Evolutionary conservation across 148 eudicot genomes (phyloP), one percentile per base, ranked within the genome.

Genomic region (Polygonum maritimum): DNA sequence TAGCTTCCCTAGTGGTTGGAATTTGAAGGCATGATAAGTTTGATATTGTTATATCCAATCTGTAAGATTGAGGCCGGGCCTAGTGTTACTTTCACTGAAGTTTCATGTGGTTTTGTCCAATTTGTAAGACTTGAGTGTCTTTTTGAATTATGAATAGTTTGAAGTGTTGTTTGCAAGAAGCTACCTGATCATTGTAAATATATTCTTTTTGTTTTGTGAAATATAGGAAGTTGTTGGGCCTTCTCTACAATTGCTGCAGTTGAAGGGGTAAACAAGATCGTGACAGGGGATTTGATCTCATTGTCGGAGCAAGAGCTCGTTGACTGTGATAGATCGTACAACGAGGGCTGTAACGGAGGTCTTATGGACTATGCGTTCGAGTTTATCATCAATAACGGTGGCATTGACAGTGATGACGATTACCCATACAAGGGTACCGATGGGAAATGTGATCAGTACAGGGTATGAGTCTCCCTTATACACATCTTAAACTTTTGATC

Each of bases 171-270:
- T 26, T 26, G 31, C 31, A 26, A 26, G 0, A 26, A 26, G 31
- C 31, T 1, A 26, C 31, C 31, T 26, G 31, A 26, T 26, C 31
- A 26, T 26, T 26, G 31, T 26, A 36, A 65, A 14, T 6, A 35
- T 12, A 13, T 16, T 39, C 35, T 9, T 65, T 58, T 7, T 15
- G 71, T 35, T 33, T 65, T 65, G 41, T 65, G 35, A 65, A 65
- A 65, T 81, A 65, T 75, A 93, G 98, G 98, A 80, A 93, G 98
- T 67, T 93, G 98, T 77, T 93, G 98, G 98, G 98, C 98, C 15
- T 93, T 93, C 79, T 87, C 98, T 16, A 80, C 98, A 19, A 82
- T 93, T 58, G 92, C 88, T 2, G 89, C 96, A 0, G 96, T 93
- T 41, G 98, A 93, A 82, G 96, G 92, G 26, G 79, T 93, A 78